Evolutionary conservation across 208 protist genomes (phyloP).

Genomic region (Vickermania spadyakhi): DNA sequence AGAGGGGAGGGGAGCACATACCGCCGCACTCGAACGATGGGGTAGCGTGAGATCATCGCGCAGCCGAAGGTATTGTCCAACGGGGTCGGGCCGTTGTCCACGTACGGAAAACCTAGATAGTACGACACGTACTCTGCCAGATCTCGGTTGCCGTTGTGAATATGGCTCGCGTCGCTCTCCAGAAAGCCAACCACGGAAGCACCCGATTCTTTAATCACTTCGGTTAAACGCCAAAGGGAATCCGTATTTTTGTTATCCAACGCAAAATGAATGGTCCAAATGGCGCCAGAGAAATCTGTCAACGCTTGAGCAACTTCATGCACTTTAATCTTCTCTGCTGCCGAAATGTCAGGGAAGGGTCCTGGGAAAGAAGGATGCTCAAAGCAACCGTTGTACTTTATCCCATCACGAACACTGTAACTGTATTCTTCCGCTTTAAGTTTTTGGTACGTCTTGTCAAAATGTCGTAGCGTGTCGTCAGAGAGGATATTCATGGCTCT

Average conservation of each 20-base stretch:
- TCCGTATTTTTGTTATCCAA: conserved; percentile 76
- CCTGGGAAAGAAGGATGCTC: neutral
- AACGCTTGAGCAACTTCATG: conserved; percentile 55
- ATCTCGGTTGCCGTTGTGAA: conserved; percentile 62
- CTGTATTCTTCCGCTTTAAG: neutral
- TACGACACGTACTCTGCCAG: conserved; percentile 73
- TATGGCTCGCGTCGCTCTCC: conserved; percentile 69
- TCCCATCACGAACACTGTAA: neutral
- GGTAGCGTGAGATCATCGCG: conserved; percentile 67
- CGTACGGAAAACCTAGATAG: conserved; percentile 61
- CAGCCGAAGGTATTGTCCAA: conserved; percentile 81
- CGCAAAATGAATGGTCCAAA: conserved; percentile 77
- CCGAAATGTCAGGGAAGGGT: neutral
- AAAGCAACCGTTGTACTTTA: neutral
- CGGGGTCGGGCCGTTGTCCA: conserved; percentile 61
- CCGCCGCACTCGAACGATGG: conserved; percentile 40
- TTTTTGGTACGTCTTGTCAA: neutral
- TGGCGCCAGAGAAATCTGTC: conserved; percentile 67
- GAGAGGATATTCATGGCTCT: neutral
- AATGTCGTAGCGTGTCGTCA: neutral
- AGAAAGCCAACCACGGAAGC: conserved; percentile 54
- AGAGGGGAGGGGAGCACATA: conserved; percentile 70
- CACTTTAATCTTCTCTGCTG: conserved; percentile 23
- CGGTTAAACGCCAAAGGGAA: conserved; percentile 40
- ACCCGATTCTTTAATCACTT: conserved; percentile 27